Evolutionary conservation across 305 asterid genomes (phyloP).

Genomic region (Rubia tinctorum): DNA sequence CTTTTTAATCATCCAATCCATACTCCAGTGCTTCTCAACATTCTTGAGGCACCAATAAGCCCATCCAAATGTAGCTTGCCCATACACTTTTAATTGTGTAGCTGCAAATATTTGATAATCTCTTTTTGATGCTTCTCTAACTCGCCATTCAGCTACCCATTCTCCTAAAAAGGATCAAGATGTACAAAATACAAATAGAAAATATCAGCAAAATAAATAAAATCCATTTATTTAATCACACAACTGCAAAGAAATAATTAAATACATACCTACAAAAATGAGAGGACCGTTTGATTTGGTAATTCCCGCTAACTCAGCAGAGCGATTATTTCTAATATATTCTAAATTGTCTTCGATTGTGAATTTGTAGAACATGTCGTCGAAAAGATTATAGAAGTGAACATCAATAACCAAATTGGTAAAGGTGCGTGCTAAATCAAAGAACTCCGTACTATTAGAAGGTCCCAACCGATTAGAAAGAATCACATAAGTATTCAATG

Average conservation of each 20-base stretch:
- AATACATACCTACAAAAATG: slow-evolving; percentile 18
- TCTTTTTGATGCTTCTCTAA: slow-evolving; percentile 20
- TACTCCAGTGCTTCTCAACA: slow-evolving; percentile 45
- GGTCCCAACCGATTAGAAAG: slow-evolving; percentile 49
- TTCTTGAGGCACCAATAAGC: slow-evolving; percentile 56
- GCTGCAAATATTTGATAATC: slow-evolving; percentile 41
- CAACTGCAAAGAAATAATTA: neutral
- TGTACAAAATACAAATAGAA: neutral
- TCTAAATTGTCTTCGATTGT: slow-evolving; percentile 49
- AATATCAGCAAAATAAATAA: neutral
- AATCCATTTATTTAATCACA: neutral
- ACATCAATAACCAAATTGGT: slow-evolving; percentile 52
- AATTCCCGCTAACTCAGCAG: slow-evolving; percentile 17
- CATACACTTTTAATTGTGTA: slow-evolving; percentile 45
- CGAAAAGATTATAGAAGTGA: slow-evolving; percentile 58
- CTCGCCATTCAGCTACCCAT: slow-evolving; percentile 45
- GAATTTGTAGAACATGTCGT: slow-evolving; percentile 22
- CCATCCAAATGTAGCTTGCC: slow-evolving; percentile 56
- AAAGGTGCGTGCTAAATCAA: slow-evolving; percentile 38
- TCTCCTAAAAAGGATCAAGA: slow-evolving; percentile 26
- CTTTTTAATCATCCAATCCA: slow-evolving; percentile 73
- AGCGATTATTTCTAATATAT: slow-evolving; percentile 38
- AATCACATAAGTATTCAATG: slow-evolving; percentile 40
- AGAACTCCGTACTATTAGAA: slow-evolving; percentile 35
- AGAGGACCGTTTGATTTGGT: slow-evolving; percentile 11